Base-by-base conservation (phyloP, 129 eudicot genomes). In the Sambucus nigra region DNA sequence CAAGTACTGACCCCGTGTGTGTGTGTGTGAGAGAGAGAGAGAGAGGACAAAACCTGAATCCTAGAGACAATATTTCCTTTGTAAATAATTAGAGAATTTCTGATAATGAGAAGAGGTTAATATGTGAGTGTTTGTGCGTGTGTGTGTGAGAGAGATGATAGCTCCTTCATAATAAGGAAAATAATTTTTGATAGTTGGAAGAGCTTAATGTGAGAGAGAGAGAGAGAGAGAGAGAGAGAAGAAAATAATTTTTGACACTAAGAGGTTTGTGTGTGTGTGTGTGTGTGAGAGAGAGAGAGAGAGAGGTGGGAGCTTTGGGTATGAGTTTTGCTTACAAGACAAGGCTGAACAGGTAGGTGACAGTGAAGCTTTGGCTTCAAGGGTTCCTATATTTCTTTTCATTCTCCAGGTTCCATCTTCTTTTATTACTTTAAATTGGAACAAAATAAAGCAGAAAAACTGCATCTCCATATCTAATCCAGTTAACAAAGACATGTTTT, bases 301-400 rank as follows among this genome's bases (percentile, higher is more conserved):
- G 47, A 28, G 60, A 59, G 70, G 64, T 53, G 66, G 66, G 55
- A n/a, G 41, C 51, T 13, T 63, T 57, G 68, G 72, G 61, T 60
- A 29, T 60, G 67, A 63, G 59, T 53, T 65, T 77, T 76, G 92
- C 95, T 86, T 86, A 56, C 47, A 86, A 76, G 73, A 78, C 54
- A 86, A 86, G 95, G 69, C 47, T 81, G 69, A 66, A 60, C 35
- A 57, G 65, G 71, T 76, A 65, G 95, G 80, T 80, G 78, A 52
- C 53, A 58, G 72, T n/a, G n/a, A 74, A 72, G 66, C 95, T 86
- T 86, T 70, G 71, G 59, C 51, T 73, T 78, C 68, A 86, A 86
- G 87, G 60, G 66, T 76, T 71, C 69, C 31, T 23, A 47, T n/a
- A n/a, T 69, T 49, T 72, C 69, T 68, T 69, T 64, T 63, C 25